Evolutionary conservation across 139 green algal genomes (phyloP), one percentile per base, ranked within the genome.

Genomic region (Chlamydomonas incerta): DNA sequence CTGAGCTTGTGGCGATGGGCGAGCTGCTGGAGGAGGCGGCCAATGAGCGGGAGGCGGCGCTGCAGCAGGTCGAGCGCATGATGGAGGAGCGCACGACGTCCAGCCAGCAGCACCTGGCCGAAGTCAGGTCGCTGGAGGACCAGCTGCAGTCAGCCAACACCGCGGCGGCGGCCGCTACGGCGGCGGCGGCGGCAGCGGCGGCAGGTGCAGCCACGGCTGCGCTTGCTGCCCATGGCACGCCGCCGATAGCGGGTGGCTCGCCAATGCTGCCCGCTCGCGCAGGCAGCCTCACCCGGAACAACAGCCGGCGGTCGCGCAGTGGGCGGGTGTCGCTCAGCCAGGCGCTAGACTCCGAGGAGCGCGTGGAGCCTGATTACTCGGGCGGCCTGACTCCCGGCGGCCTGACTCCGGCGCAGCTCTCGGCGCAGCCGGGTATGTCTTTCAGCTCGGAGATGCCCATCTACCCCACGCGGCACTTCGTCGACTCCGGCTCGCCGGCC

Each of bases 1-100:
- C 55, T 47, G 65, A 85, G 46, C 9, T 85, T 3, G 79, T 69
- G 47, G 50, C 66, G 2, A 41, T 85, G 67, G 18, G 31, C 47
- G 65, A 75, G 31, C 50, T 85, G 50, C 79, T 85, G 1, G 47
- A 68, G 31, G 65, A 75, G 47, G 47, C 34, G 3, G 46, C 33
- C 13, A 11, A 58, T 13, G 66, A 55, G 65, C 79, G 50, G 3
- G 79, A 85, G 0, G 79, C 29, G 0, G 79, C 79, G 13, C 47
- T 75, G 65, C 65, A 85, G n/a, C 50, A 50, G 55, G 26, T 50
- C 17, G 73, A 67, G 52, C 52, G 31, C 15, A 5, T 67, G 14
- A 10, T 33, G 26, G 63, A 18, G 13, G 77, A 74, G 28, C 63
- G 63, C 9, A 65, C 77, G 2, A 46, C 21, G 4, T 46, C 41